Evolutionary conservation across 1,284 basidiomycete genomes (phyloP).

Genomic region (Wallemia ichthyophaga): DNA sequence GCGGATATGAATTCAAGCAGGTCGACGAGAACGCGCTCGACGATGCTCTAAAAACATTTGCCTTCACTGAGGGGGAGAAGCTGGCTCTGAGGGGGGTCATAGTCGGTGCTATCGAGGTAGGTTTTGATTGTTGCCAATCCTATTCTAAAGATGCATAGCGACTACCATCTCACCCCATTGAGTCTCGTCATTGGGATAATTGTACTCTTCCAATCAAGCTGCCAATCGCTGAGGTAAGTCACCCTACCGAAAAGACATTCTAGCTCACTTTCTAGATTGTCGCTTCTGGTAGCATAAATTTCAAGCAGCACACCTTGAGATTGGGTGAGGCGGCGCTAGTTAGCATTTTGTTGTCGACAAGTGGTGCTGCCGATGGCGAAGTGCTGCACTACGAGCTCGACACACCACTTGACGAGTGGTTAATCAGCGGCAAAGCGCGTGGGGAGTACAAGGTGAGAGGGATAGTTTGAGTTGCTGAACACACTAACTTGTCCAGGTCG

Average conservation of each 20-base stretch:
- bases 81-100: not conserved
- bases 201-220: not conserved
- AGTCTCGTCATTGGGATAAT: not conserved
- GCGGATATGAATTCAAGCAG: not conserved
- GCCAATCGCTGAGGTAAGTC: not conserved
- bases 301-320: not conserved
- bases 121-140: not conserved
- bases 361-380: not conserved
- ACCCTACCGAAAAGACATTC: not conserved
- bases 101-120: not conserved
- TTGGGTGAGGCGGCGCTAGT: not conserved
- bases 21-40: not conserved
- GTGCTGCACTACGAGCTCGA: conserved; percentile 26
- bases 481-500: no score
- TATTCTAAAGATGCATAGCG: not conserved
- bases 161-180: not conserved
- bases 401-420: conserved; percentile 40
- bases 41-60: not conserved
- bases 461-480: no score
- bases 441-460: conserved; percentile 41
- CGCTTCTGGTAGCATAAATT: no score
- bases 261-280: not conserved
- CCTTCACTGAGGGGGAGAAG: not conserved
- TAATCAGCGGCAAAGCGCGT: conserved; percentile 44
- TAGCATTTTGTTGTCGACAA: not conserved